Evolutionary conservation across 305 asterid species (phyloP).

Genomic region (Petunia hybrid): DNA sequence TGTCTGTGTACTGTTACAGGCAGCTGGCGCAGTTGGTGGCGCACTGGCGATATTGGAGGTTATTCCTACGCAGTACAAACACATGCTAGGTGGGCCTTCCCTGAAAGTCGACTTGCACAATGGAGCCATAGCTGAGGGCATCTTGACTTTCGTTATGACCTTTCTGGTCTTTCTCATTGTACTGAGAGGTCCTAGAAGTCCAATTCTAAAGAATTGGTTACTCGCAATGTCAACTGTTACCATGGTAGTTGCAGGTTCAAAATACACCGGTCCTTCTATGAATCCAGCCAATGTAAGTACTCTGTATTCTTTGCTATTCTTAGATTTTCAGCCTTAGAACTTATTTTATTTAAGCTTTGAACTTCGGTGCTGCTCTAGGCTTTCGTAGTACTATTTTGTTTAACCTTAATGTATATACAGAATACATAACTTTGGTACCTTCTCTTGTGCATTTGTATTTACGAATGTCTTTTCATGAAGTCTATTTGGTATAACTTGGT

Average conservation of each 20-base stretch:
- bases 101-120: slow-evolving; percentile 85
- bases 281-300: slow-evolving; percentile 91
- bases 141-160: slow-evolving; percentile 73
- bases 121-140: slow-evolving; percentile 94
- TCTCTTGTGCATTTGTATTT: not conserved
- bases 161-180: slow-evolving; percentile 67
- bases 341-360: not conserved
- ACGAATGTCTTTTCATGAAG: not conserved
- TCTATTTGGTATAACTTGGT: not conserved
- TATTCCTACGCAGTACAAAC: slow-evolving; percentile 77
- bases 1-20: slow-evolving; percentile 48
- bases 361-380: not conserved
- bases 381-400: not conserved
- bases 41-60: slow-evolving; percentile 72
- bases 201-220: slow-evolving; percentile 68
- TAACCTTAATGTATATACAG: not conserved
- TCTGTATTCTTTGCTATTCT: not conserved
- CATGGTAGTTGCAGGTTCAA: slow-evolving; percentile 70
- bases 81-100: slow-evolving; percentile 85
- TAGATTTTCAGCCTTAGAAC: not conserved
- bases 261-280: slow-evolving; percentile 94
- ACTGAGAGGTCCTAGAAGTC: slow-evolving; percentile 75
- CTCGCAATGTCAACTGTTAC: slow-evolving; percentile 73
- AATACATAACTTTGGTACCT: not conserved
- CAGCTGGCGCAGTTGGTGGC: slow-evolving; percentile 88